These are phyloP conservation scores for Populus tremula DNA, from an alignment of 345 rosid species.

Conservation along the genomic window DNA sequence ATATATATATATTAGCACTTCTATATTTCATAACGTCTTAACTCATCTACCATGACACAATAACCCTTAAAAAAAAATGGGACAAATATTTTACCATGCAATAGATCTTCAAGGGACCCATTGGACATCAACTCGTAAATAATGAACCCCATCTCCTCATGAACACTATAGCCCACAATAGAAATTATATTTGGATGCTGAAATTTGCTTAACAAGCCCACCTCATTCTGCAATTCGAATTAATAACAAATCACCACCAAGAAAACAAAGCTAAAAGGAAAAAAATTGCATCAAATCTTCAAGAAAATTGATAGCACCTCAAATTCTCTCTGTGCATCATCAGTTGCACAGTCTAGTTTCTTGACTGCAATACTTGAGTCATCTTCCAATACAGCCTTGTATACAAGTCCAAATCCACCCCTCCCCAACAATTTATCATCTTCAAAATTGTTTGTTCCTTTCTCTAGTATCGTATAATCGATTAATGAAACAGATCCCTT, in stretches of 20 bases:
- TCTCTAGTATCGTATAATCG: slow-evolving; percentile 64
- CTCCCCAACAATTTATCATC: slow-evolving; percentile 70
- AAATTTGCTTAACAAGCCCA: slow-evolving; percentile 67
- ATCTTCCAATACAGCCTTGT: slow-evolving; percentile 62
- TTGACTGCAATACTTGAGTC: slow-evolving; percentile 67
- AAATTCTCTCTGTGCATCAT: slow-evolving; percentile 68
- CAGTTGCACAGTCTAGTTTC: slow-evolving; percentile 64
- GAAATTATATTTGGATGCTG: slow-evolving; percentile 78
- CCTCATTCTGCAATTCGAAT: slow-evolving; percentile 67
- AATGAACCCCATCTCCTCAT: slow-evolving; percentile 55
- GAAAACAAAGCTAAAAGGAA: not conserved
- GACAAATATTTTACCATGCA: slow-evolving; percentile 62
- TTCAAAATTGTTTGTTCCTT: slow-evolving; percentile 62
- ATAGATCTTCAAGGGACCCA: slow-evolving; percentile 79
- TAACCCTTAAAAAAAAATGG: not conserved
- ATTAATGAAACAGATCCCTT: slow-evolving; percentile 50
- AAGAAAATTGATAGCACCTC: slow-evolving; percentile 45
- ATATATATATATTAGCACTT: not conserved
- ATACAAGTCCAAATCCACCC: slow-evolving; percentile 93
- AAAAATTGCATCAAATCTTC: not conserved
- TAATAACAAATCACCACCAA: slow-evolving; percentile 5
- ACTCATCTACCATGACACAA: not conserved
- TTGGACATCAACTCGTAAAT: slow-evolving; percentile 90
- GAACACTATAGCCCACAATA: slow-evolving; percentile 65
- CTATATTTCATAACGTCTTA: not conserved